These are phyloP conservation scores for Tolypocladium nubicola DNA, from an alignment of 2,329 filamentous ascomycete species.

Conservation along the genomic window DNA sequence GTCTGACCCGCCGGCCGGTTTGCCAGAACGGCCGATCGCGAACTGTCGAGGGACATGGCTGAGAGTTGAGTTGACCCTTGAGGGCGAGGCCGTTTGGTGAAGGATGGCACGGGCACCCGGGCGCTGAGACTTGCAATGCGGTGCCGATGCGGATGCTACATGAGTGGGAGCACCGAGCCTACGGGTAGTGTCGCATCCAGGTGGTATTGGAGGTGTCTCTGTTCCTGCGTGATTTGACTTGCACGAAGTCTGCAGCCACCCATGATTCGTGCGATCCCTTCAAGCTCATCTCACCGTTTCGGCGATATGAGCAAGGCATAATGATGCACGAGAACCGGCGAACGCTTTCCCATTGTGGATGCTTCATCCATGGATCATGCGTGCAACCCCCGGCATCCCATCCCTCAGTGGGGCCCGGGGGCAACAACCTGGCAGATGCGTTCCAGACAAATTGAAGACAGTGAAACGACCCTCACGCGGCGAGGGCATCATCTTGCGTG, in stretches of 20 bases:
- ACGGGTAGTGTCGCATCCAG: background rate
- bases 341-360: background rate
- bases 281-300: background rate
- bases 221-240: background rate
- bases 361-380: background rate
- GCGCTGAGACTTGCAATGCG: background rate
- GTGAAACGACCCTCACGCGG: background rate
- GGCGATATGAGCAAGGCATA: too few species aligned
- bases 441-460: background rate
- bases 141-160: background rate
- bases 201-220: background rate
- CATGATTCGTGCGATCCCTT: too few species aligned
- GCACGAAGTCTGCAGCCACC: background rate
- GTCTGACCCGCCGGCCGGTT: background rate
- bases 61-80: background rate
- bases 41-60: background rate
- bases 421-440: too few species aligned
- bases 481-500: background rate
- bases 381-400: too few species aligned
- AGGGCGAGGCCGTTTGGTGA: background rate
- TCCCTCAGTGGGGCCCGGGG: too few species aligned
- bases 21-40: background rate
- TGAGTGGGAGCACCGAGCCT: background rate
- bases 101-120: background rate
- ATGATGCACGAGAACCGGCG: background rate